Evolutionary conservation across 148 eudicot species (phyloP).

Genomic region (Amaranthus palmeri): DNA sequence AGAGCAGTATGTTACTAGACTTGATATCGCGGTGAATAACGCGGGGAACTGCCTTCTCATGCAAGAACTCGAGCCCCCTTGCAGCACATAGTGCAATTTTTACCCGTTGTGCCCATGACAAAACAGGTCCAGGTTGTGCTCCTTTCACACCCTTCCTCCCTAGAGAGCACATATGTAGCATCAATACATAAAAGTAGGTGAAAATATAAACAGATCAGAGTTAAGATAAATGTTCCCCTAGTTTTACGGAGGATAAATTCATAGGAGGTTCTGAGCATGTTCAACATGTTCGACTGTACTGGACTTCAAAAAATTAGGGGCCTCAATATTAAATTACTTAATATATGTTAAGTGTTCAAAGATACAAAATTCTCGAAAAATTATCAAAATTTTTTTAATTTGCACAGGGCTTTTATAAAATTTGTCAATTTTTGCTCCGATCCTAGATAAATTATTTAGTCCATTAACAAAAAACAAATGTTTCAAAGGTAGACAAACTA

Average conservation of each 20-base stretch:
- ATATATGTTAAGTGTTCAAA: too few relatives aligned
- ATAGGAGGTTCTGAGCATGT: too few relatives aligned
- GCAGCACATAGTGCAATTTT: conserved; percentile 83
- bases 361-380: too few relatives aligned
- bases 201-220: background rate
- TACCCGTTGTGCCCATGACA: conserved; percentile 77
- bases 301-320: too few relatives aligned
- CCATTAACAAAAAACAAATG: background rate
- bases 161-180: conserved; percentile 12
- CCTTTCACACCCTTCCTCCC: conserved; percentile 91
- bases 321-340: too few relatives aligned
- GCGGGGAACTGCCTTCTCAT: conserved; percentile 70
- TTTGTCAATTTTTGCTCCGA: too few relatives aligned
- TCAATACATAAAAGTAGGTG: background rate
- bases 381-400: too few relatives aligned
- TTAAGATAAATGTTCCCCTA: background rate
- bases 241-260: too few relatives aligned
- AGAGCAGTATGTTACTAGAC: conserved; percentile 86
- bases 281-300: too few relatives aligned
- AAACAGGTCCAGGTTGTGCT: conserved; percentile 85
- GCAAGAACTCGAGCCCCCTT: conserved; percentile 78
- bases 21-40: conserved; percentile 70
- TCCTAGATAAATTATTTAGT: background rate
- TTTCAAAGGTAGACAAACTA: background rate
- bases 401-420: too few relatives aligned